Percentiles rank a stretch among this genome's conserved stretches.
phyloP scores from a whole-genome alignment of 2,329 filamentous ascomycete species.

The Monilinia vaccinii-corymbosi region DNA sequence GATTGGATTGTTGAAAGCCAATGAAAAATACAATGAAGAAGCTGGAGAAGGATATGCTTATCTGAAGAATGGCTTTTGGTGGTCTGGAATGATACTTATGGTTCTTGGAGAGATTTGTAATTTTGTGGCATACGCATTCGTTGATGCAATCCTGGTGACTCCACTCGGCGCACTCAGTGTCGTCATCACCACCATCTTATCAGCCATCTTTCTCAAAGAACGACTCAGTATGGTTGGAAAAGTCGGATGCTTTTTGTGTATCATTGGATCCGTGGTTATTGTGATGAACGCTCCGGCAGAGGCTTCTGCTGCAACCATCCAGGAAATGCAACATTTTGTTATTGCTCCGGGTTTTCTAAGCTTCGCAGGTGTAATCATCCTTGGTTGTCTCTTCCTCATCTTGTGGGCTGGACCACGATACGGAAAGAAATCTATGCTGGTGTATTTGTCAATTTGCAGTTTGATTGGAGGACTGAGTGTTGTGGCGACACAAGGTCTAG shows the following conservation, averaged over 20 bases:
- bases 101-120: conserved; percentile 95
- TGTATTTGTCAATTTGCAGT: conserved; percentile 94
- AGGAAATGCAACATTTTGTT: conserved; percentile 85
- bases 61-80: conserved; percentile 92
- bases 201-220: conserved; percentile 92
- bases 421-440: conserved; percentile 94
- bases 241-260: conserved; percentile 90
- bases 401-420: conserved; percentile 79
- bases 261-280: conserved; percentile 87
- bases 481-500: conserved; percentile 86
- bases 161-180: conserved; percentile 86
- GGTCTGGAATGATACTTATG: conserved; percentile 93
- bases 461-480: conserved; percentile 90
- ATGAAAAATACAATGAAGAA: conserved; percentile 91
- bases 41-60: conserved; percentile 97
- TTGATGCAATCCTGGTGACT: conserved; percentile 91
- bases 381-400: conserved; percentile 63
- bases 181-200: conserved; percentile 83
- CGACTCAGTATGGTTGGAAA: conserved; percentile 92
- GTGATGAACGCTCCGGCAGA: conserved; percentile 85
- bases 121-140: conserved; percentile 93
- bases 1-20: conserved; percentile 79
- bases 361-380: conserved; percentile 74
- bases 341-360: conserved; percentile 77
- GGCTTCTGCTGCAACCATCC: conserved; percentile 76